Conservation (phyloP, 176 grass and related monocot species). For the Paspalum vaginatum region DNA sequence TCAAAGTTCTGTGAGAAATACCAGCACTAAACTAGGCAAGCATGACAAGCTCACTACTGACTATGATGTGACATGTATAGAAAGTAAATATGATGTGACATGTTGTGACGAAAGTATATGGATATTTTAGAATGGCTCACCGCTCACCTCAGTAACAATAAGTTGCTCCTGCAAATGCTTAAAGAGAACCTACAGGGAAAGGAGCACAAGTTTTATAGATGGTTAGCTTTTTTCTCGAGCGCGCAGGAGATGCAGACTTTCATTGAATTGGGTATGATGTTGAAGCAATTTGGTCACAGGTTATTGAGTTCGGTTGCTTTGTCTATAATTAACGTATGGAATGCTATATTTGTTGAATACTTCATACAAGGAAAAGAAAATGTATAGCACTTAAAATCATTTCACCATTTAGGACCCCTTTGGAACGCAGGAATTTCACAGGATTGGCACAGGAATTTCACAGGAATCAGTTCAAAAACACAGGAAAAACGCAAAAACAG, state of each 20-base stretch:
- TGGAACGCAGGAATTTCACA: too few species aligned
- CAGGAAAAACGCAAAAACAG: too few species aligned
- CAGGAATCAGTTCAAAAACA: too few species aligned
- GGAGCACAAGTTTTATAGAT: conserved; percentile 27
- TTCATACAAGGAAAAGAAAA: neutral
- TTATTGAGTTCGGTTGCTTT: conserved; percentile 29
- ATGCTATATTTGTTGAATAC: conserved; percentile 1
- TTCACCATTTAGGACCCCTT: conserved; percentile 12
- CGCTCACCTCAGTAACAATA: conserved; percentile 73
- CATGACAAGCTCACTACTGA: conserved; percentile 36
- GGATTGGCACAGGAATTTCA: too few species aligned
- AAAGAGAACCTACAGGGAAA: conserved; percentile 80
- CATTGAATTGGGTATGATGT: conserved; percentile 17
- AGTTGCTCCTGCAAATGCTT: conserved; percentile 86
- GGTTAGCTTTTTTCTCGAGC: neutral
- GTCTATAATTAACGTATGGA: neutral
- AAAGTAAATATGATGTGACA: neutral
- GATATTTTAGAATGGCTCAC: conserved; percentile 44
- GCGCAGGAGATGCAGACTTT: neutral
- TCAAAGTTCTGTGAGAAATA: conserved; percentile 59
- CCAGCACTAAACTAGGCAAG: conserved; percentile 35
- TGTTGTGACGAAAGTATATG: conserved; percentile 2
- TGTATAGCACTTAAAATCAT: conserved; percentile 8
- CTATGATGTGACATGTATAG: neutral
- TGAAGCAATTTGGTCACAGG: conserved; percentile 16